Evolutionary conservation across 176 grass and related monocot species (phyloP).

Genomic region (Paspalum notatum): DNA sequence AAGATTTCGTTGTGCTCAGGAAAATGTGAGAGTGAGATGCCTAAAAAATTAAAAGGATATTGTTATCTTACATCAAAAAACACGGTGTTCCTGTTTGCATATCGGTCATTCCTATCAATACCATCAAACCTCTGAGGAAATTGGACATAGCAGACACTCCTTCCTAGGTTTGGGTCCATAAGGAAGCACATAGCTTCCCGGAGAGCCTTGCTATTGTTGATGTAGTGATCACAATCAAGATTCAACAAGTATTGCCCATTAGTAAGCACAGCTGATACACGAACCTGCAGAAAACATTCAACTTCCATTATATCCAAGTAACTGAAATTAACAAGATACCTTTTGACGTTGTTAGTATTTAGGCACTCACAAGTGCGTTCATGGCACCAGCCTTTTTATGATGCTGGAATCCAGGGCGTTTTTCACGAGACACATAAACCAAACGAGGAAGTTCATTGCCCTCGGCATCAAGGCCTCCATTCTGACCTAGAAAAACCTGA

Average conservation of each 20-base stretch:
- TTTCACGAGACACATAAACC: slow-evolving; percentile 99
- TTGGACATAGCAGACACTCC: slow-evolving; percentile 87
- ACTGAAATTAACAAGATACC: slow-evolving; percentile 26
- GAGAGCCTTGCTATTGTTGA: slow-evolving; percentile 96
- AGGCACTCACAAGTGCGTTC: slow-evolving; percentile 95
- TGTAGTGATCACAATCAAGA: slow-evolving; percentile 99
- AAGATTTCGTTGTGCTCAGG: background rate
- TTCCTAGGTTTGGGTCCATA: slow-evolving; percentile 98
- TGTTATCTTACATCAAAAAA: slow-evolving; percentile 91
- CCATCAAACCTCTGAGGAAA: slow-evolving; percentile 97
- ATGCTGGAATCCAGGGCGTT: slow-evolving; percentile 95
- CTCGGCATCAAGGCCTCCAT: slow-evolving; percentile 89
- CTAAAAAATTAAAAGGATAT: slow-evolving; percentile 21
- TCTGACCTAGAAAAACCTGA: slow-evolving; percentile 98
- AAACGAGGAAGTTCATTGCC: slow-evolving; percentile 94
- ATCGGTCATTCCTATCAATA: slow-evolving; percentile 95
- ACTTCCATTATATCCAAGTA: slow-evolving; percentile 37
- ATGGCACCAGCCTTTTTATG: slow-evolving; percentile 99
- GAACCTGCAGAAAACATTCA: slow-evolving; percentile 63
- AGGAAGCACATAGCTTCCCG: slow-evolving; percentile 99
- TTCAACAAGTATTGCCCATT: slow-evolving; percentile 97
- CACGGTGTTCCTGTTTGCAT: slow-evolving; percentile 95
- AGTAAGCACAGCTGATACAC: slow-evolving; percentile 97
- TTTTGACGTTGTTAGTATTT: slow-evolving; percentile 21
- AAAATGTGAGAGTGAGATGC: background rate